Conservation (phyloP, 441 rosid species). For the Gossypium armourianum region DNA sequence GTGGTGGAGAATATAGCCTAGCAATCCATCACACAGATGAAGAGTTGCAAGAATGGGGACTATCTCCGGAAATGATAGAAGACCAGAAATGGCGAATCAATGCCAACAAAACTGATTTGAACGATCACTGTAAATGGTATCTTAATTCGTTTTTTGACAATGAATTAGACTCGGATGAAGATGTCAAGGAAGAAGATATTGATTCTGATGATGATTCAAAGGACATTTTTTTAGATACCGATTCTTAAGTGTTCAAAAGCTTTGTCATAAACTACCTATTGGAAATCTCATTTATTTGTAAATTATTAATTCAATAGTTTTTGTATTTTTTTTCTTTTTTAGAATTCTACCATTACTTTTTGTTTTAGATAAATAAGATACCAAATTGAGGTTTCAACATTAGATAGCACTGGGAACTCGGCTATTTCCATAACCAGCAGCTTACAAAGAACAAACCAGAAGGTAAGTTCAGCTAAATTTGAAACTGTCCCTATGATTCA, state of each 20-base stretch:
- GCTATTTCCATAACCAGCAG: neutral
- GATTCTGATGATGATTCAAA: neutral
- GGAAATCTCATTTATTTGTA: neutral
- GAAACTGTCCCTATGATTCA: neutral
- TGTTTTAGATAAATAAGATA: neutral
- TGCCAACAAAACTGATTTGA: constrained; percentile 53
- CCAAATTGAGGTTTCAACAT: neutral
- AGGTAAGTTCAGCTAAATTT: neutral
- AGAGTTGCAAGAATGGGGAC: constrained; percentile 70
- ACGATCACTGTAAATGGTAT: constrained; percentile 56
- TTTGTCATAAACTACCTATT: neutral
- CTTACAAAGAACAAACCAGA: neutral
- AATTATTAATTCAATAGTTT: neutral
- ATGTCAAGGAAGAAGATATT: constrained; percentile 10
- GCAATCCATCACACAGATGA: constrained; percentile 72
- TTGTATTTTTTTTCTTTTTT: neutral
- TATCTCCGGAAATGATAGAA: constrained; percentile 69
- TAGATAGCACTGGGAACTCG: neutral
- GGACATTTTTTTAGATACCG: neutral
- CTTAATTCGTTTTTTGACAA: constrained; percentile 53
- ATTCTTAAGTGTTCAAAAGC: neutral
- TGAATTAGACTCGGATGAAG: constrained; percentile 27
- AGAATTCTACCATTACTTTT: neutral
- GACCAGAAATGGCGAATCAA: constrained; percentile 65
- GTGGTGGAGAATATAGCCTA: constrained; percentile 75